Conservation (phyloP, 2,329 filamentous ascomycete genomes). For the Boeremia lycopersici region DNA sequence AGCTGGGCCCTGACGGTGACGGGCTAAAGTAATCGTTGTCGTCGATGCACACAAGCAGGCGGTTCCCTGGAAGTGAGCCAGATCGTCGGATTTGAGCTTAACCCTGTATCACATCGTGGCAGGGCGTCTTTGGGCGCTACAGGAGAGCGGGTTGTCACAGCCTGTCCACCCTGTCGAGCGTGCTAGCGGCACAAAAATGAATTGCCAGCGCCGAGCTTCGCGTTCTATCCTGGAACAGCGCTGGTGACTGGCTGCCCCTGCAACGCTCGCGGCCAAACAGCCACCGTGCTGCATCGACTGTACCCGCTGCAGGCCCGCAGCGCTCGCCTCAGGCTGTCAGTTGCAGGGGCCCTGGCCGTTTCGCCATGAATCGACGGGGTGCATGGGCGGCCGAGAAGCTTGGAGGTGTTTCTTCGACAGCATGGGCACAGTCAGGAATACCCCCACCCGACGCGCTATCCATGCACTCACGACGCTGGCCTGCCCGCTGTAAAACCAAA, state of each 20-base stretch:
- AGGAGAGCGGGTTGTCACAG: constrained; percentile 9
- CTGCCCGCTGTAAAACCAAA: constrained; percentile 35
- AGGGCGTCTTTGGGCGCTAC: constrained; percentile 40
- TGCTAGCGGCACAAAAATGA: constrained; percentile 39
- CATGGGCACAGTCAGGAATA: constrained; percentile 35
- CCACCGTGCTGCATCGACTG: constrained; percentile 19
- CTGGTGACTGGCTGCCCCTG: constrained; percentile 30
- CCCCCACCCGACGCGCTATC: constrained; percentile 29
- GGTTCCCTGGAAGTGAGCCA: constrained; percentile 43
- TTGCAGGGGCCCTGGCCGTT: constrained; percentile 37
- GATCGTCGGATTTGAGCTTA: constrained; percentile 49
- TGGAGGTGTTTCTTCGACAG: constrained; percentile 33
- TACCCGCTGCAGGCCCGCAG: constrained; percentile 29
- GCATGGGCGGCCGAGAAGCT: constrained; percentile 22
- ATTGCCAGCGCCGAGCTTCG: constrained; percentile 29
- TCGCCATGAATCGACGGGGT: constrained; percentile 34
- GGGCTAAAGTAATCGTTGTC: constrained; percentile 44
- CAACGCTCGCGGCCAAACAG: constrained; percentile 23
- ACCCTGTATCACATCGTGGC: constrained; percentile 50
- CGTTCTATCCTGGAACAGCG: constrained; percentile 30
- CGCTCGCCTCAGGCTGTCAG: constrained; percentile 26
- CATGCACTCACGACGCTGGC: constrained; percentile 8
- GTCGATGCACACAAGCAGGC: constrained; percentile 32
- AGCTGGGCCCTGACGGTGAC: constrained; percentile 41
- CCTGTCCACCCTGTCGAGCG: constrained; percentile 7